These are phyloP conservation scores for Dendrostoma leiphaemia DNA, from an alignment of 2,329 filamentous ascomycete species.

Conservation along the genomic window DNA sequence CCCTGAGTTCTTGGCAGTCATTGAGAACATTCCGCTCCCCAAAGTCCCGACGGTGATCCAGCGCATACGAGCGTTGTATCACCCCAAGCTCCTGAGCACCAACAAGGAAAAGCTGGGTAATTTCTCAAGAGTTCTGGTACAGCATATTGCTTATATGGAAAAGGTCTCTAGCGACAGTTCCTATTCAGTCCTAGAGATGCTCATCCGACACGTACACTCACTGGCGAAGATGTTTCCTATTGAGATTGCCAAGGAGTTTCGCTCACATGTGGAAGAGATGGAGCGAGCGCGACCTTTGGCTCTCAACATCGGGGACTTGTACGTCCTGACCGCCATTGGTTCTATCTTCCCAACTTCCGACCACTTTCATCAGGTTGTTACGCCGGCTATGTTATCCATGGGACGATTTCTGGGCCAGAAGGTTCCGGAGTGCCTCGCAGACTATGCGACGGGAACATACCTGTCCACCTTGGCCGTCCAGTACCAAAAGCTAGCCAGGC, in stretches of 20 bases:
- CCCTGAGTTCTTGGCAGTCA: conserved; percentile 67
- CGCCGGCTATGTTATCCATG: conserved; percentile 84
- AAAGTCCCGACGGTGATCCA: conserved; percentile 79
- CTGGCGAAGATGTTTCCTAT: conserved; percentile 82
- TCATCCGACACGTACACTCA: conserved; percentile 90
- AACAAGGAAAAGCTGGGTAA: conserved; percentile 80
- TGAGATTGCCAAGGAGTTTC: conserved; percentile 74
- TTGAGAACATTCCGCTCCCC: conserved; percentile 57
- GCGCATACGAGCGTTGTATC: conserved; percentile 86
- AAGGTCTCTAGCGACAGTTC: conserved; percentile 44
- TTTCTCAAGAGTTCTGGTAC: conserved; percentile 65
- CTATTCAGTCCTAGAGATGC: conserved; percentile 70
- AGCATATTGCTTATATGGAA: conserved; percentile 54
- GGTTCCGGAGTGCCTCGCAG: conserved; percentile 60
- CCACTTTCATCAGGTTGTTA: conserved; percentile 94
- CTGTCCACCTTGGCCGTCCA: conserved; percentile 75
- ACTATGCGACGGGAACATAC: conserved; percentile 73
- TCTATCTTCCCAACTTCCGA: conserved; percentile 92
- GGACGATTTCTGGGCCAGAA: conserved; percentile 79
- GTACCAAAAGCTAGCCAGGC: conserved; percentile 79
- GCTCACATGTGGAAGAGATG: conserved; percentile 65
- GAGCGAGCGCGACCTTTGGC: conserved; percentile 45
- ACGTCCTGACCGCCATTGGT: conserved; percentile 79
- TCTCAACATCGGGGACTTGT: conserved; percentile 67
- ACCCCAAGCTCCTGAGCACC: conserved; percentile 77